Conservation (phyloP, 192 early-diverging fungal species). For the Linnemannia exigua region DNA sequence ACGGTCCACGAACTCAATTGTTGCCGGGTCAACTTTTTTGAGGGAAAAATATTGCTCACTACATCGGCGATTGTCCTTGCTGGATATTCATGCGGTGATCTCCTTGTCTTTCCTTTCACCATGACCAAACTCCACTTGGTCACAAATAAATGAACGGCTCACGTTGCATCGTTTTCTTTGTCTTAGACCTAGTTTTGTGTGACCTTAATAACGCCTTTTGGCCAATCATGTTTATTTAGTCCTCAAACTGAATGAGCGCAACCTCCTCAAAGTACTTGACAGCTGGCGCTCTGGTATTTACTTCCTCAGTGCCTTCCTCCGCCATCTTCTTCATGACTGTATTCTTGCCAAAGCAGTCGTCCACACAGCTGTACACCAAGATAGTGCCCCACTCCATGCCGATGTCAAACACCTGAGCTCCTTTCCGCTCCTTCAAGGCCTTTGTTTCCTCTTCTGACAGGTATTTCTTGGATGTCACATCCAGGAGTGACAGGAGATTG, state of each 20-base stretch:
- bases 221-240: constrained; percentile 6
- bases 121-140: not conserved
- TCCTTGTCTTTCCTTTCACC: too few relatives aligned
- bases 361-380: constrained; percentile 82
- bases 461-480: constrained; percentile 68
- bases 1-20: too few relatives aligned
- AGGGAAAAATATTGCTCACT: too few relatives aligned
- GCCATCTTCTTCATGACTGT: not conserved
- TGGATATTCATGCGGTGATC: too few relatives aligned
- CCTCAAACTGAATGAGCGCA: constrained; percentile 72
- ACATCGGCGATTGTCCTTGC: too few relatives aligned
- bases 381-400: constrained; percentile 95
- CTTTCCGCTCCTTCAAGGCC: constrained; percentile 45
- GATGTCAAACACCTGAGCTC: constrained; percentile 67
- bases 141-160: not conserved
- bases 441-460: constrained; percentile 53
- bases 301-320: constrained; percentile 12
- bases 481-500: constrained; percentile 78
- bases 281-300: not conserved
- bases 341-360: constrained; percentile 79
- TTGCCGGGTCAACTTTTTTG: too few relatives aligned
- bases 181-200: not conserved
- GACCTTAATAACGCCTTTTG: not conserved
- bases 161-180: not conserved
- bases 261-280: constrained; percentile 74